Conservation (phyloP, 495 filamentous ascomycete species). For the Rostrohypoxylon terebratum region DNA sequence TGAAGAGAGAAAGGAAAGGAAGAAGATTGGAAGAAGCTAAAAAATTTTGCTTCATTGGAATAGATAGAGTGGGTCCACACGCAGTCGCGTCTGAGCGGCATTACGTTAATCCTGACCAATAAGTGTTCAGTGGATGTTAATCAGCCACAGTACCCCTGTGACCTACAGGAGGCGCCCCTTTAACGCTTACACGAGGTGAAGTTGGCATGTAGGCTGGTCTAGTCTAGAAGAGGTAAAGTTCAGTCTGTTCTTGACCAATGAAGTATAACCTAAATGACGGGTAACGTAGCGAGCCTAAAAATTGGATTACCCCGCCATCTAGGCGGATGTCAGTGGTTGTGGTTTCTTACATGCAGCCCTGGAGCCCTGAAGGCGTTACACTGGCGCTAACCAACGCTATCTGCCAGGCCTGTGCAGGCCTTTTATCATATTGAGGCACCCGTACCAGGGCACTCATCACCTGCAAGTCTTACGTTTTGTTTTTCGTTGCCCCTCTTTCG, state of each 20-base stretch:
- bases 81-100: constrained; percentile 16
- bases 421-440: neutral
- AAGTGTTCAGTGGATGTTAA: neutral
- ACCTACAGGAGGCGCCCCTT: constrained; percentile 9
- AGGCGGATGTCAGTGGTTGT: constrained; percentile 32
- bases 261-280: constrained; percentile 11
- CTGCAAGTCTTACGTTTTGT: constrained; percentile 1
- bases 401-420: too few relatives aligned
- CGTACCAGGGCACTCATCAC: neutral
- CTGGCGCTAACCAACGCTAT: constrained; percentile 22
- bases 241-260: constrained; percentile 21
- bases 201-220: constrained; percentile 21
- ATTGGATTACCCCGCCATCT: constrained; percentile 38
- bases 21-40: constrained; percentile 36
- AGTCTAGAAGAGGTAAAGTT: constrained; percentile 11
- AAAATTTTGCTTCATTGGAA: constrained; percentile 25
- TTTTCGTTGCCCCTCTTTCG: constrained; percentile 37
- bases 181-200: constrained; percentile 11
- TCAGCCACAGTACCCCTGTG: constrained; percentile 13
- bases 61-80: constrained; percentile 14
- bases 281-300: constrained; percentile 19
- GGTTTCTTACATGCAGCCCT: constrained; percentile 35
- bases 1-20: constrained; percentile 67
- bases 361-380: constrained; percentile 21
- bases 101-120: constrained; percentile 29